Conservation (phyloP, 257 asterid genomes). For the Leptodermis oblonga region DNA sequence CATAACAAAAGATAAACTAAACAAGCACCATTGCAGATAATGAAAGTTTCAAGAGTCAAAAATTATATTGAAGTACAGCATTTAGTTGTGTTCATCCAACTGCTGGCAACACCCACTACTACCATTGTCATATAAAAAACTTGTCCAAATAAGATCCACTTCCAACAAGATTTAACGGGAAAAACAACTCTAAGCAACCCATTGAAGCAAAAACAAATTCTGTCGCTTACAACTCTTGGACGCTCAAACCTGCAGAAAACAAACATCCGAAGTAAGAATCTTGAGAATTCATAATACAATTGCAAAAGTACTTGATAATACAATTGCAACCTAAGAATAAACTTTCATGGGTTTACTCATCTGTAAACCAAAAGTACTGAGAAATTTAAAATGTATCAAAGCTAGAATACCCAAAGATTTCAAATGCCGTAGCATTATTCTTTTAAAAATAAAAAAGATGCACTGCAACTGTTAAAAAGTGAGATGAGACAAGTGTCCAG, state of each 20-base stretch:
- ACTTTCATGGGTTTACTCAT: neutral
- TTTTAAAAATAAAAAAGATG: too few relatives aligned
- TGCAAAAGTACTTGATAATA: neutral
- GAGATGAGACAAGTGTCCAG: too few relatives aligned
- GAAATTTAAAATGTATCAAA: too few relatives aligned
- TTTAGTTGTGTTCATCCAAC: neutral
- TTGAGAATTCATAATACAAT: too few relatives aligned
- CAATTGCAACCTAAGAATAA: neutral
- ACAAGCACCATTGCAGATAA: neutral
- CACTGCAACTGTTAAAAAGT: too few relatives aligned
- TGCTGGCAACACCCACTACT: neutral
- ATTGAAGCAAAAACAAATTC: neutral
- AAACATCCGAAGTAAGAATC: neutral
- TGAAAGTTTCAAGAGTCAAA: neutral
- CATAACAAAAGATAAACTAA: too few relatives aligned
- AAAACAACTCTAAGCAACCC: neutral
- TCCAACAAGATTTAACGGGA: neutral
- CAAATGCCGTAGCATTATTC: too few relatives aligned
- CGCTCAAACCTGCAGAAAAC: constrained; percentile 27
- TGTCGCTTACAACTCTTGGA: constrained; percentile 26
- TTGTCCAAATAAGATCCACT: neutral
- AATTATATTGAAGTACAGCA: neutral
- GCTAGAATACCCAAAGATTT: neutral
- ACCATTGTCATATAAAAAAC: neutral
- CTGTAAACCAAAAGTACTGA: neutral